Base-by-base conservation (phyloP, 768 basidiomycete genomes). In the Cubamyces sp. region DNA sequence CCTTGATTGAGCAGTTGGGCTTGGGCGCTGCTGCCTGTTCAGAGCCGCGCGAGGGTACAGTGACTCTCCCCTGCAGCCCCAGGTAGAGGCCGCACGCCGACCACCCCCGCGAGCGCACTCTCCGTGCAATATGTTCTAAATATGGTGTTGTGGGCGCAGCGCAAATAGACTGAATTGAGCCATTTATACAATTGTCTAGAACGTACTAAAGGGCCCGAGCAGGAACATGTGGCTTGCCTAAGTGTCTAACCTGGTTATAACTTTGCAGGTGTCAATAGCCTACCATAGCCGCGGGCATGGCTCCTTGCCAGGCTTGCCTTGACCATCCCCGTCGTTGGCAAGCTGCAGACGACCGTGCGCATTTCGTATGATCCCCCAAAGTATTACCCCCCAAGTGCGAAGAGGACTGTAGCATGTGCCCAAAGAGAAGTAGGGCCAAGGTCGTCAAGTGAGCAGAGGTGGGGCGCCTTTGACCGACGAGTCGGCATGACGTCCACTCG, bases 81-180 rank as follows among this genome's bases (percentile, higher is more conserved):
- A 34, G 34, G 9, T 11, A 34, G 34, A 1, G 34, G 11, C 34
- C 1, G 9, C 34, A 11, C 34, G 9, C 11, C 34, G 34, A 5
- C 34, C 34, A 34, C 1, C 9, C 34, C 34, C 9, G 34, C 34
- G 51, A n/a, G 15, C 39, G 15, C 37, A 18, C 40, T 19, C 18
- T 15, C 37, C 23, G 5, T 14, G 8, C 48, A 8, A 52, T 41
- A 26, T 15, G 18, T 11, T 34, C 40, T 42, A 52, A 25, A 50
- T 51, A 19, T 41, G 34, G 23, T 19, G 19, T 49, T 37, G 21
- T 59, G 48, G 57, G 48, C 19, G 48, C 39, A 41, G 23, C 57
- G 23, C 8, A 51, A 59, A 59, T 59, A 52, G 46, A 59, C 50
- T 59, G 57, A 59, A 59, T 59, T 18, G 48, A 3, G 3, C 49